Conservation (phyloP, 306 rosid genomes). For the Arachis hypogaea region DNA sequence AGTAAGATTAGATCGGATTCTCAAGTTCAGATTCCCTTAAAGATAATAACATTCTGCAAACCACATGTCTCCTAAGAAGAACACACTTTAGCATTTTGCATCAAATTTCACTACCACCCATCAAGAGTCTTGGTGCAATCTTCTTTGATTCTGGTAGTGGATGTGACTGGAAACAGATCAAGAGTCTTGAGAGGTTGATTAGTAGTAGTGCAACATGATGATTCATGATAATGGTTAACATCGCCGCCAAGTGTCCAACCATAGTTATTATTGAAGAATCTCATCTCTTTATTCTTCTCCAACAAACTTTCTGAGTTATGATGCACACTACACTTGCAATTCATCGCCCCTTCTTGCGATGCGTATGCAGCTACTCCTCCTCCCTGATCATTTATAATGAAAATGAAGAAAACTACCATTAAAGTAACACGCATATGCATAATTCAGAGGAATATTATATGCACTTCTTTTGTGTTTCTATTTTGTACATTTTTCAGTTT, state of each 20-base stretch:
- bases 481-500: too few species aligned
- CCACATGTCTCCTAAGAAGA: slow-evolving; percentile 33
- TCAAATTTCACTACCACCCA: slow-evolving; percentile 14
- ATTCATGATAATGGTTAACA: slow-evolving; percentile 11
- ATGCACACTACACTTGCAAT: slow-evolving; percentile 44
- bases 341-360: slow-evolving; percentile 38
- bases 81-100: slow-evolving; percentile 13
- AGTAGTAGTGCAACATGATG: slow-evolving; percentile 39
- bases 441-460: too few species aligned
- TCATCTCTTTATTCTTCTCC: slow-evolving; percentile 48
- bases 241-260: slow-evolving; percentile 49
- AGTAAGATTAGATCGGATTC: background rate
- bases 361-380: slow-evolving; percentile 53
- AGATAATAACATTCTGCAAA: too few species aligned
- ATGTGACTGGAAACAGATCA: slow-evolving; percentile 77
- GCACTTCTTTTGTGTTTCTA: too few species aligned
- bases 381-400: slow-evolving; percentile 41
- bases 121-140: slow-evolving; percentile 43
- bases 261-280: slow-evolving; percentile 38
- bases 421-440: too few species aligned
- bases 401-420: background rate
- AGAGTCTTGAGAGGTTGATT: slow-evolving; percentile 69
- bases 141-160: slow-evolving; percentile 57
- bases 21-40: slow-evolving; percentile 6
- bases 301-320: slow-evolving; percentile 39